phyloP scores from a whole-genome alignment of 257 asterid species.

The Solanum lycopersicoides region DNA sequence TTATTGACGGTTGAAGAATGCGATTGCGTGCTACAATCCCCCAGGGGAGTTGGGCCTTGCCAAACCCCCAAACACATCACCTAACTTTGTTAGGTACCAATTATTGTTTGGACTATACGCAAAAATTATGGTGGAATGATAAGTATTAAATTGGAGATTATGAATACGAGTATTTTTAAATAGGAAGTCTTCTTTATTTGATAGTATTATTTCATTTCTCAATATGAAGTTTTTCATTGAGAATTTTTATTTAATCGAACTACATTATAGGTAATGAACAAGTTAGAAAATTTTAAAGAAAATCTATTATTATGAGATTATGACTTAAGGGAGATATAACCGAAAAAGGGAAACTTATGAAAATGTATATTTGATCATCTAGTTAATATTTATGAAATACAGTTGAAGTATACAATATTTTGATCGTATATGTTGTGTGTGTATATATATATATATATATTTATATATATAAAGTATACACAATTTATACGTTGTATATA shows the following conservation, averaged over 20 bases:
- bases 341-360: too few relatives aligned
- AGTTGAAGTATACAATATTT: neutral
- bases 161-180: neutral
- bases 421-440: neutral
- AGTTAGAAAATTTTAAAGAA: too few relatives aligned
- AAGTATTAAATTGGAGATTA: too few relatives aligned
- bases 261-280: too few relatives aligned
- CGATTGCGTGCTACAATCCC: neutral
- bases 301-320: too few relatives aligned
- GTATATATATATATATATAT: too few relatives aligned
- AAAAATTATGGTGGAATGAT: neutral
- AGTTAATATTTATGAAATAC: too few relatives aligned
- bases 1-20: neutral
- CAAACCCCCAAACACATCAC: neutral
- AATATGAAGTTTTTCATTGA: accelerated
- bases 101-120: neutral
- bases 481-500: too few relatives aligned
- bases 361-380: too few relatives aligned
- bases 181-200: neutral
- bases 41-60: neutral
- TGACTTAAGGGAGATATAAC: neutral
- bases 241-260: neutral
- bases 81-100: neutral
- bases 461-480: neutral
- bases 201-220: too few relatives aligned